Base-by-base conservation (phyloP, 2,329 filamentous ascomycete genomes). In the Verticillium longisporum region DNA sequence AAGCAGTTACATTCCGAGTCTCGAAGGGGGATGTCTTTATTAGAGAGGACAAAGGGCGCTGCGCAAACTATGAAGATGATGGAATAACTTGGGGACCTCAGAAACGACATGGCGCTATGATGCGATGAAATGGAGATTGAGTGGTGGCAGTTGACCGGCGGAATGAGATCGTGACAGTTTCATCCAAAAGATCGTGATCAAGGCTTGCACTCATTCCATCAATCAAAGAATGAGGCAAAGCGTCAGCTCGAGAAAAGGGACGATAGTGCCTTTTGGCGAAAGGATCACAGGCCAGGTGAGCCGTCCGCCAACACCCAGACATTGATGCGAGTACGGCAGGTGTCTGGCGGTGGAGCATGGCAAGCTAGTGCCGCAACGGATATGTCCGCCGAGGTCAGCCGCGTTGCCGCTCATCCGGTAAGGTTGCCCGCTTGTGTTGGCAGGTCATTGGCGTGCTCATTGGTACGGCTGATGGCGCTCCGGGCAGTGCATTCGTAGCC, bases 1-100 rank as follows among this genome's bases (percentile, higher is more conserved):
- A 75, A 84, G 67, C 81, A 83, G 61, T 73, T 72, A 68, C 81
- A 83, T 53, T 70, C 67, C 32, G 70, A 66, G 58, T 76, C 73
- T 11, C 72, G 66, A 5, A 69, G 70, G 6, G 54, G 36, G 67
- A 66, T 37, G 63, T 63, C 62, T 18, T 62, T 59, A 34, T 64
- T 60, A 50, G 45, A n/a, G 7, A 18, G 21, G 21, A 21, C 18
- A 18, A 50, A 50, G 45, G 45, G 45, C 11, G 21, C 4, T 1
- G n/a, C 45, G 45, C 45, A 26, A 11, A 26, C n/a, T 4, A 13
- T 7, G 41, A 50, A 50, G 41, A 50, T 4, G 6, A 18, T 6
- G 9, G 41, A n/a, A 9, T 18, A 18, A n/a, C 13, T 50, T 9
- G 18, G 4, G 10, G 45, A 11, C 18, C n/a, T 7, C 21, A n/a